Base-by-base conservation (phyloP, 2,329 filamentous ascomycete species). In the Fusarium subglutinans region DNA sequence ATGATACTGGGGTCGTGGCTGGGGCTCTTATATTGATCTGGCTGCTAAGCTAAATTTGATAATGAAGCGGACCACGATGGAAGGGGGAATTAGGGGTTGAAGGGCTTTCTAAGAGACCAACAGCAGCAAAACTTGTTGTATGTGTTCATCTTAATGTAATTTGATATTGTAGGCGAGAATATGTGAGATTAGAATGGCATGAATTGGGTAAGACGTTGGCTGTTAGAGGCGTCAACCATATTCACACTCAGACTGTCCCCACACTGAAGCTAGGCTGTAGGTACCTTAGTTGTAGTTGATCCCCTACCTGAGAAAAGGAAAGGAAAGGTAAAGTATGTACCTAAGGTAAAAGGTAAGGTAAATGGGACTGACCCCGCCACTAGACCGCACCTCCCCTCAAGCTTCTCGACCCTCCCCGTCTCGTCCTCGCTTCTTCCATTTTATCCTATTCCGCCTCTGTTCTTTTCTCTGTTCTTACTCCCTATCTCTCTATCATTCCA, bases 361-460 rank as follows among this genome's bases (percentile, higher is more conserved):
- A 79, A 80, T 76, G 68, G 59, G 67, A 70, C 68, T 74, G 67
- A 70, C 68, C 74, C 77, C 77, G 76, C 78, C 76, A 77, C 73
- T 76, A 76, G 44, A 51, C 50, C 50, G 50, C 60, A 60, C 54
- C 60, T 79, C 77, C 74, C 60, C 64, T 77, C 45, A 61, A 77
- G 75, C 74, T 77, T 73, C 72, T 68, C 50, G 50, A 37, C 50
- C 50, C 73, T 66, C 73, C 73, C 24, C 24, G 44, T 47, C 44
- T 28, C 22, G 30, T 51, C 48, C 30, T 72, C 68, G 56, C 55
- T 51, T 58, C 55, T 65, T 75, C 66, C 75, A 54, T 70, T 64
- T 65, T 65, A 61, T 69, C 66, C 50, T 53, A 72, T 71, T 59
- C 75, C 71, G 69, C 71, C 61, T 77, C 69, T 68, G 14, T 15